Evolutionary conservation across 768 basidiomycete species (phyloP).

Genomic region (Lentinula detonsa): DNA sequence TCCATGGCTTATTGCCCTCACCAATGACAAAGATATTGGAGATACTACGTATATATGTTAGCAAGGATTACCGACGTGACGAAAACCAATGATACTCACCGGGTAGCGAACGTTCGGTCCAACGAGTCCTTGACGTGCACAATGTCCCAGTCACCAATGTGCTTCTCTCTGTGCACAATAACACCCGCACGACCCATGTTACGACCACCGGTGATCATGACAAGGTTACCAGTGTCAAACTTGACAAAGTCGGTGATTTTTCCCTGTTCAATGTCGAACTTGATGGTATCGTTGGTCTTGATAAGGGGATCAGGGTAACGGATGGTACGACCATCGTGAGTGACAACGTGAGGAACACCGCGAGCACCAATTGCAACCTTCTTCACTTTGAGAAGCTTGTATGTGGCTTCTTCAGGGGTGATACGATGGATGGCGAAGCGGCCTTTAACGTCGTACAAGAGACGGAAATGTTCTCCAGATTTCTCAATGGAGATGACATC

Average conservation of each 20-base stretch:
- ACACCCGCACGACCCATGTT: constrained; percentile 99
- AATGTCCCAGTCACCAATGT: constrained; percentile 97
- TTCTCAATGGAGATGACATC: constrained; percentile 98
- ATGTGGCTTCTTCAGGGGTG: constrained; percentile 92
- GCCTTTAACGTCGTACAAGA: constrained; percentile 98
- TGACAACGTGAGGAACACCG: constrained; percentile 95
- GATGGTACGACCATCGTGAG: constrained; percentile 99
- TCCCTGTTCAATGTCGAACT: constrained; percentile 91
- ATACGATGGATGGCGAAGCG: constrained; percentile 99
- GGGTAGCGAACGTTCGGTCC: constrained; percentile 95
- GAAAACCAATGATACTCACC: constrained; percentile 45
- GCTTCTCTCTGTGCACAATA: constrained; percentile 95
- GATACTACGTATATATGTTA: constrained; percentile 42
- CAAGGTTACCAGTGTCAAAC: constrained; percentile 96
- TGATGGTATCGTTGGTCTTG: constrained; percentile 95
- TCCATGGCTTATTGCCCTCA: constrained; percentile 91
- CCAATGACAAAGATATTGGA: constrained; percentile 99
- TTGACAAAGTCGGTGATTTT: constrained; percentile 92
- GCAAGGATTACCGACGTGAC: not conserved
- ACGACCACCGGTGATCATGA: constrained; percentile 97
- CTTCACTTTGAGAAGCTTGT: constrained; percentile 95
- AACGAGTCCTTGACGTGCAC: constrained; percentile 95
- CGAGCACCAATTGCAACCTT: constrained; percentile 87
- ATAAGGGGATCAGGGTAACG: constrained; percentile 97
- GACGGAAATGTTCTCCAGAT: constrained; percentile 98